A percentile compares a stretch with the other conserved stretches of the same genome.
These are phyloP conservation scores for Phytopythium cucurbitacearum DNA, from an alignment of 352 stramenopile species.

Conservation along the genomic window DNA sequence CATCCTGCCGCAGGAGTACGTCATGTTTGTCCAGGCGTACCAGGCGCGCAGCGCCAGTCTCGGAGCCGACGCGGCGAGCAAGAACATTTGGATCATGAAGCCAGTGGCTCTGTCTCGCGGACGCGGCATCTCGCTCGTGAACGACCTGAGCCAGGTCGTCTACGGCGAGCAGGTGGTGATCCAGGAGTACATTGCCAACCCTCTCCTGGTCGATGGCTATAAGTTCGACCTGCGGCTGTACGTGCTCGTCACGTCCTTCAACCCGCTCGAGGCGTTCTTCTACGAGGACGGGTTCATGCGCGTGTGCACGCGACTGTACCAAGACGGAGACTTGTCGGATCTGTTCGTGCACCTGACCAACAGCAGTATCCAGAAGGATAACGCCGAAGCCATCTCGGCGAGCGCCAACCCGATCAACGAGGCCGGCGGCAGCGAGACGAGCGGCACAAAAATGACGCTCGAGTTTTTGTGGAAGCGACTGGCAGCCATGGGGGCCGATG, in stretches of 20 bases:
- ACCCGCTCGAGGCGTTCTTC: constrained; percentile 91
- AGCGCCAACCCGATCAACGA: constrained; percentile 28
- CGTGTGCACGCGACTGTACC: constrained; percentile 84
- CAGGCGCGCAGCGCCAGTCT: constrained; percentile 38
- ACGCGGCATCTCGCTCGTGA: constrained; percentile 91
- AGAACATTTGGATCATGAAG: constrained; percentile 95
- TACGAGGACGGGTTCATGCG: constrained; percentile 93
- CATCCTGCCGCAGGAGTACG: constrained; percentile 91
- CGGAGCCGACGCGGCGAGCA: constrained; percentile 9
- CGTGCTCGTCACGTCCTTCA: constrained; percentile 93
- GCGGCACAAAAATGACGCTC: constrained; percentile 80
- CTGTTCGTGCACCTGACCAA: constrained; percentile 94
- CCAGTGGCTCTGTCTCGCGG: constrained; percentile 88
- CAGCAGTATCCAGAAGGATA: constrained; percentile 91
- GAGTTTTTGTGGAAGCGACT: constrained; percentile 74
- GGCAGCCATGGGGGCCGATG: constrained; percentile 59
- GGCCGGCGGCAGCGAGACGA: constrained; percentile 37
- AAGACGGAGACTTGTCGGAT: constrained; percentile 66
- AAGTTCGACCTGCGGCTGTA: constrained; percentile 93
- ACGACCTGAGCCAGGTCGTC: constrained; percentile 80
- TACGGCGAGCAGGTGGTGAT: constrained; percentile 89
- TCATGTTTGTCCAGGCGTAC: constrained; percentile 86
- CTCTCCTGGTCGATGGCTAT: constrained; percentile 85
- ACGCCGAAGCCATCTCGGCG: constrained; percentile 42
- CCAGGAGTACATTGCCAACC: constrained; percentile 88